phyloP scores from a whole-genome alignment of 148 eudicot species.

The Beta vulgaris region DNA sequence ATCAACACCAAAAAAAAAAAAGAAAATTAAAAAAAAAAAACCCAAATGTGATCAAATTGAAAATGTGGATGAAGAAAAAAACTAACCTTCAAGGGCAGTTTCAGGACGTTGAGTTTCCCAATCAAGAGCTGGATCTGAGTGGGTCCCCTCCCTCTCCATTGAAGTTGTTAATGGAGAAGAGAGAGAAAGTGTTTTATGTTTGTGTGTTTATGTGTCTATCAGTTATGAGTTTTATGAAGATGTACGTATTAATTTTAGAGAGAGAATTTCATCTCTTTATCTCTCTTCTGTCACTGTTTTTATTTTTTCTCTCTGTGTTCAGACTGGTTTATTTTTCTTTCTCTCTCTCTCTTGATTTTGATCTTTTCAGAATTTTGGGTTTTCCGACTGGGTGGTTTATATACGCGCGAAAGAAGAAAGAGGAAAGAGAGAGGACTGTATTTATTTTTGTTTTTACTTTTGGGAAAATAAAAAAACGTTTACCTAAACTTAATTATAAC shows the following conservation, averaged over 20 bases:
- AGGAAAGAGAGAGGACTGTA: neutral
- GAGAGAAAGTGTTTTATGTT: neutral
- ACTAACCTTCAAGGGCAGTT: slow-evolving; percentile 50
- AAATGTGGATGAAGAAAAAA: slow-evolving; percentile 8
- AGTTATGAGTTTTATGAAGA: too few species aligned
- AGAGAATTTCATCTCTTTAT: too few species aligned
- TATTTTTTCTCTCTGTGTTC: neutral
- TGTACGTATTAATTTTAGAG: too few species aligned
- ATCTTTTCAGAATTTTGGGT: slow-evolving; percentile 12
- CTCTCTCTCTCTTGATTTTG: slow-evolving; percentile 6
- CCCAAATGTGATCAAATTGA: slow-evolving; percentile 13
- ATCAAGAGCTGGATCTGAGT: slow-evolving; percentile 45
- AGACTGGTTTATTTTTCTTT: neutral
- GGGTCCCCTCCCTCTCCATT: slow-evolving; percentile 34
- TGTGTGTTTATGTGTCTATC: neutral
- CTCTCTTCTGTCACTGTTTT: neutral
- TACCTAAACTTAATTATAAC: neutral
- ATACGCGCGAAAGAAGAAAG: slow-evolving; percentile 28
- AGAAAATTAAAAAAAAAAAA: neutral
- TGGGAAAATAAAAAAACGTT: neutral
- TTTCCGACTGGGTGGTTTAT: slow-evolving; percentile 20
- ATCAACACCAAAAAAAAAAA: neutral
- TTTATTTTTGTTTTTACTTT: neutral
- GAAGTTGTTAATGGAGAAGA: slow-evolving; percentile 6
- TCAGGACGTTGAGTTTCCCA: slow-evolving; percentile 38